phyloP scores from a whole-genome alignment of 345 rosid species.

The Hibiscus mutabilis region DNA sequence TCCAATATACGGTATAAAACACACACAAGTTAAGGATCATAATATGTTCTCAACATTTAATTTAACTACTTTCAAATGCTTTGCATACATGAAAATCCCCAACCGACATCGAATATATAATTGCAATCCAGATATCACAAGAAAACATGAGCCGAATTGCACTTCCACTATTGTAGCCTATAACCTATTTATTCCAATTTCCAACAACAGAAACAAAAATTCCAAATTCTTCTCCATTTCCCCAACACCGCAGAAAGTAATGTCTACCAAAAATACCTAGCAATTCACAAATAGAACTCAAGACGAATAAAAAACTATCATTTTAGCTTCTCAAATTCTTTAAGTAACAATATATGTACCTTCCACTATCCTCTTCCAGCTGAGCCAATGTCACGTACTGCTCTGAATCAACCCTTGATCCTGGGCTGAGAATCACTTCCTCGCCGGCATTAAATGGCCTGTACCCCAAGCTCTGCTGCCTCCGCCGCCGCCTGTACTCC shows the following conservation, averaged over 20 bases:
- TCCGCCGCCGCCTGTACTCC: conserved; percentile 70
- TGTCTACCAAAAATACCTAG: neutral
- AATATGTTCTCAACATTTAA: neutral
- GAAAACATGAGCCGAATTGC: neutral
- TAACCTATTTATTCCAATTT: neutral
- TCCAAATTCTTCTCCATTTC: neutral
- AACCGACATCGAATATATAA: neutral
- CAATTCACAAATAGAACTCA: neutral
- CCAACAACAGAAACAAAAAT: neutral
- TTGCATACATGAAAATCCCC: neutral
- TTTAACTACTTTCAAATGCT: neutral
- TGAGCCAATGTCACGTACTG: conserved; percentile 64
- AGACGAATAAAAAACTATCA: neutral
- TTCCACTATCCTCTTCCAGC: conserved; percentile 51
- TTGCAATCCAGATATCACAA: neutral
- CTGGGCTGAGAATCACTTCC: conserved; percentile 44
- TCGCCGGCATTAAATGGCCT: conserved; percentile 28
- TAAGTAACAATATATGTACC: conserved; percentile 29
- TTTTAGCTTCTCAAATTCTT: neutral
- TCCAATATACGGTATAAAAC: neutral
- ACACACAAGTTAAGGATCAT: neutral
- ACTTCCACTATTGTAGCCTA: neutral
- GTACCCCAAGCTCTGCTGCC: conserved; percentile 33
- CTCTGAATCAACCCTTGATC: conserved; percentile 40
- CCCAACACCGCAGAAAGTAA: neutral